These are phyloP conservation scores for Melastoma malabathricum DNA, from an alignment of 345 rosid species.

Conservation along the genomic window DNA sequence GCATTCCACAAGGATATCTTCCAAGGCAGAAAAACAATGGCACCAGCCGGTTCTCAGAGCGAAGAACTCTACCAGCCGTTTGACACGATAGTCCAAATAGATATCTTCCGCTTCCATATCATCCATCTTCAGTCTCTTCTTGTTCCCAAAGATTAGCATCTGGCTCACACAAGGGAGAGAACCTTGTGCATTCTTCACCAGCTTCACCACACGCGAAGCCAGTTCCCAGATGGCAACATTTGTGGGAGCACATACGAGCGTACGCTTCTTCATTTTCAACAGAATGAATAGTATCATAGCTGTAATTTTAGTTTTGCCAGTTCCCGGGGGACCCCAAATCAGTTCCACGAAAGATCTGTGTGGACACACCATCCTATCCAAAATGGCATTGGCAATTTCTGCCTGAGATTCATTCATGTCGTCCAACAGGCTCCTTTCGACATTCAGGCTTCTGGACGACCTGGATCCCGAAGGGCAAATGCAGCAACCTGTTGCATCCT, in stretches of 20 bases:
- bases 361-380: constrained; percentile 10
- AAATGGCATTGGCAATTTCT: constrained; percentile 14
- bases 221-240: constrained; percentile 36
- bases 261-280: constrained; percentile 20
- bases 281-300: constrained; percentile 19
- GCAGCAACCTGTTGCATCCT: constrained; percentile 19
- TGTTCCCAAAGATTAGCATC: constrained; percentile 30
- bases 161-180: constrained; percentile 13
- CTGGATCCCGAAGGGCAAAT: constrained; percentile 1
- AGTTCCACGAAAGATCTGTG: constrained; percentile 23
- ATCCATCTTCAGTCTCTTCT: constrained; percentile 22
- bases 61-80: constrained; percentile 17
- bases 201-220: constrained; percentile 25
- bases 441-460: constrained; percentile 1
- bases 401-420: constrained; percentile 23
- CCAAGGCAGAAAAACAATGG: constrained; percentile 12
- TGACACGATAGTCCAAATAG: constrained; percentile 28
- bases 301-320: constrained; percentile 40
- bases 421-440: constrained; percentile 2
- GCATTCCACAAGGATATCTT: constrained; percentile 18
- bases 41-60: constrained; percentile 14
- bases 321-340: constrained; percentile 49
- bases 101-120: constrained; percentile 18
- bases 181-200: constrained; percentile 18
- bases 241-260: constrained; percentile 34